Conservation (phyloP, 805 yeast genomes). For the Teunomyces atbi region DNA sequence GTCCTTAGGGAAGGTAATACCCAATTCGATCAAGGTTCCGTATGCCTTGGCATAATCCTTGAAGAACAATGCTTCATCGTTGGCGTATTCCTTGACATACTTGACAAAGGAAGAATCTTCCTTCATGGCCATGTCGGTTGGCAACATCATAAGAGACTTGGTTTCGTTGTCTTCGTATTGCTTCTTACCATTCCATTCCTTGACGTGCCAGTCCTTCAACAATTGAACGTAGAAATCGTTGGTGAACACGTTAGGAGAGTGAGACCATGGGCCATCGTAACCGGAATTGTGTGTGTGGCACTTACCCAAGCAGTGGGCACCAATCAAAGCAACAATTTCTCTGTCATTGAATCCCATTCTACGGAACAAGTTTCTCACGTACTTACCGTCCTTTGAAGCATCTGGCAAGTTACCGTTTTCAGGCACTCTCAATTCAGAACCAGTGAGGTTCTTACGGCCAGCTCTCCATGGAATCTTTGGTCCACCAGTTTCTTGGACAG, state of each 20-base stretch:
- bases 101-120: slow-evolving; percentile 45
- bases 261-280: slow-evolving; percentile 43
- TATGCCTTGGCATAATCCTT: slow-evolving; percentile 48
- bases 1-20: slow-evolving; percentile 49
- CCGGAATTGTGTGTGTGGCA: slow-evolving; percentile 40
- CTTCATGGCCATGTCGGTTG: slow-evolving; percentile 54
- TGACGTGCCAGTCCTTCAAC: slow-evolving; percentile 54
- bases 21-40: slow-evolving; percentile 45
- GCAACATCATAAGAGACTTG: slow-evolving; percentile 52
- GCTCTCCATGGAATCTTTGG: slow-evolving; percentile 60
- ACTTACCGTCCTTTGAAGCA: slow-evolving; percentile 43
- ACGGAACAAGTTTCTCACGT: slow-evolving; percentile 44
- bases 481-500: slow-evolving; percentile 63
- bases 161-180: slow-evolving; percentile 42
- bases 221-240: slow-evolving; percentile 39
- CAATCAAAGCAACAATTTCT: slow-evolving; percentile 42
- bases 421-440: slow-evolving; percentile 31
- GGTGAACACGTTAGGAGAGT: slow-evolving; percentile 39
- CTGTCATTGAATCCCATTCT: slow-evolving; percentile 44
- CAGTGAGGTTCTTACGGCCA: slow-evolving; percentile 42
- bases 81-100: slow-evolving; percentile 49
- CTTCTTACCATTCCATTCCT: slow-evolving; percentile 39
- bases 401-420: slow-evolving; percentile 52
- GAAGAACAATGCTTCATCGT: slow-evolving; percentile 48
- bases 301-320: slow-evolving; percentile 43